A percentile compares a stretch with the other conserved stretches of the same genome.
Conservation (phyloP, 1,284 basidiomycete genomes). For the Melampsora occidentalis region DNA sequence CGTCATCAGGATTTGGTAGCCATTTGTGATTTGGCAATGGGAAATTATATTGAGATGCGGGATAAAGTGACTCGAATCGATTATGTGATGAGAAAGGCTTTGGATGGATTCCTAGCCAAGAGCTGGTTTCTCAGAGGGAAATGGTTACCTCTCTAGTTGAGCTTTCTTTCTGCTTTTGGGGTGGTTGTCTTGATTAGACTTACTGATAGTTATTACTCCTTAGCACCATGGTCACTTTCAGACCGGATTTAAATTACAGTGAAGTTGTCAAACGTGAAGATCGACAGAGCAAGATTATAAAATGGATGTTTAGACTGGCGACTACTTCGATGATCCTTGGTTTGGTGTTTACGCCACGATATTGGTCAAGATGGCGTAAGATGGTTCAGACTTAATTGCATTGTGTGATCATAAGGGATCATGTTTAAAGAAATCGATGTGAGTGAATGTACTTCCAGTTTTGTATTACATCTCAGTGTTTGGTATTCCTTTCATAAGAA, state of each 20-base stretch:
- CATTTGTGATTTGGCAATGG: constrained; percentile 85
- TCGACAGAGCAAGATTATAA: constrained; percentile 32
- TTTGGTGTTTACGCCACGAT: background rate
- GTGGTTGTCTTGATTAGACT: background rate
- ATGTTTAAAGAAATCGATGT: too few relatives aligned
- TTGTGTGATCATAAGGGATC: background rate
- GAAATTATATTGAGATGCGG: constrained; percentile 76
- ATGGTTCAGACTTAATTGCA: background rate
- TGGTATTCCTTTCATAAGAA: too few relatives aligned
- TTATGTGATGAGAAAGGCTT: constrained; percentile 32
- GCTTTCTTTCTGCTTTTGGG: constrained; percentile 54
- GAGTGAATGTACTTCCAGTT: too few relatives aligned
- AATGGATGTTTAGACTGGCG: constrained; percentile 25
- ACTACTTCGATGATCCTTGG: constrained; percentile 24
- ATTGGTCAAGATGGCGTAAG: background rate
- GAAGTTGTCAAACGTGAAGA: constrained; percentile 30
- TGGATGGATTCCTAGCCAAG: constrained; percentile 33
- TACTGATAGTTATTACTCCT: background rate
- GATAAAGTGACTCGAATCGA: constrained; percentile 23
- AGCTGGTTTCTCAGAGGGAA: constrained; percentile 35
- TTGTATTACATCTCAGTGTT: too few relatives aligned
- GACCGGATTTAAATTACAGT: constrained; percentile 39
- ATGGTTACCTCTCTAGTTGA: constrained; percentile 41
- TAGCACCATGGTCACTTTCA: constrained; percentile 42
- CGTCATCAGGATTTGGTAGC: constrained; percentile 84